Conservation (phyloP, 2,329 filamentous ascomycete species). For the Herpotrichia juniperi region DNA sequence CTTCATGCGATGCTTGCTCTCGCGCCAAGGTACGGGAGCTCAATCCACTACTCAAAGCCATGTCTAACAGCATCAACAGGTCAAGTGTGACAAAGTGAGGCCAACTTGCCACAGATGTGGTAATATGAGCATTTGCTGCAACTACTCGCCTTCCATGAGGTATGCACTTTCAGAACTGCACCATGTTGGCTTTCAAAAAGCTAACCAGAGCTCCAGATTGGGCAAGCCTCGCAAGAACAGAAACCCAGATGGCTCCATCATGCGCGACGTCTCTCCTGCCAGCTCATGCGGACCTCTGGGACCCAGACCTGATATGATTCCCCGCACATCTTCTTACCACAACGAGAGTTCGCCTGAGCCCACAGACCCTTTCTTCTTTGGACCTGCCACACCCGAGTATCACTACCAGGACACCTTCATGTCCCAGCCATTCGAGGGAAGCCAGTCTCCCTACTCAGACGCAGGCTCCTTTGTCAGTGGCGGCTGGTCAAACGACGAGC, state of each 20-base stretch:
- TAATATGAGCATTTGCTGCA: conserved; percentile 47
- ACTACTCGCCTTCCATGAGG: conserved; percentile 49
- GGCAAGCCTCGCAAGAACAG: conserved; percentile 46
- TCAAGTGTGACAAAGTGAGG: conserved; percentile 46
- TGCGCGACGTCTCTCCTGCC: conserved; percentile 41
- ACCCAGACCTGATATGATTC: conserved; percentile 37
- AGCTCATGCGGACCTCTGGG: conserved; percentile 38
- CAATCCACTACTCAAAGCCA: neutral
- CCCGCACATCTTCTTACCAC: conserved; percentile 33
- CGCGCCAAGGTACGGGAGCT: conserved; percentile 36
- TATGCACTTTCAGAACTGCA: conserved; percentile 16
- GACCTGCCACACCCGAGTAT: conserved; percentile 42
- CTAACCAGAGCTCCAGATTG: conserved; percentile 31
- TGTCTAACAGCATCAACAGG: conserved; percentile 21
- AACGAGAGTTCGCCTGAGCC: conserved; percentile 45
- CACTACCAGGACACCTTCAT: conserved; percentile 43
- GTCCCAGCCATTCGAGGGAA: conserved; percentile 32
- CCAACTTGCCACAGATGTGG: conserved; percentile 44
- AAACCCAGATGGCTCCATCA: conserved; percentile 42
- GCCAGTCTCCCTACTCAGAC: conserved; percentile 43
- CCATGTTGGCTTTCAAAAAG: neutral
- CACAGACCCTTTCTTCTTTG: conserved; percentile 41
- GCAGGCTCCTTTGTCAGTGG: conserved; percentile 29
- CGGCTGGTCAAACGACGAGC: conserved; percentile 41
- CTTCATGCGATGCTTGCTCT: conserved; percentile 46